Percentiles rank a stretch among this genome's conserved stretches.
phyloP scores from a whole-genome alignment of 257 asterid genomes.

The Sherardia arvensis region DNA sequence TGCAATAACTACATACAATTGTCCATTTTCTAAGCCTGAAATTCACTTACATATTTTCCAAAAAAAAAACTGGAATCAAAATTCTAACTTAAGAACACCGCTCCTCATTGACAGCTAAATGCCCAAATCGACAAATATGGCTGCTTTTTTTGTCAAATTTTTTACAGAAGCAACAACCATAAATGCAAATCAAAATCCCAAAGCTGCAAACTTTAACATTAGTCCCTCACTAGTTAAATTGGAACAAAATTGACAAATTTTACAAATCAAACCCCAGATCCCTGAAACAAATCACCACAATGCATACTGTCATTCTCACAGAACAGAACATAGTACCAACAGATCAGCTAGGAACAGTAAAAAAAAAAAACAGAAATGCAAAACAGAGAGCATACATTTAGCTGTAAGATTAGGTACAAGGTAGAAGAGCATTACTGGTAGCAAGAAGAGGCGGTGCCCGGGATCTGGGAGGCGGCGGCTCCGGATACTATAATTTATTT shows the following conservation, averaged over 20 bases:
- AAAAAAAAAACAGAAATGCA: no score
- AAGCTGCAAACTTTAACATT: not conserved
- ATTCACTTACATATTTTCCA: not conserved
- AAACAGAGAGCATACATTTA: not conserved
- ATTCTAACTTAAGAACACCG: not conserved
- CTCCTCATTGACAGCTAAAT: no score
- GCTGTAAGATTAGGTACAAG: no score
- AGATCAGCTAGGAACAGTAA: not conserved
- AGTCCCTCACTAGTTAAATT: not conserved
- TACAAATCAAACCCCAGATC: not conserved
- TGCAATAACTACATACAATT: no score
- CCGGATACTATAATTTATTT: not conserved
- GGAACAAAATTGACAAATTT: not conserved
- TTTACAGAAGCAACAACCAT: not conserved
- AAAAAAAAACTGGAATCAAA: not conserved
- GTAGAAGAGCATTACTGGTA: constrained; percentile 5
- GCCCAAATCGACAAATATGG: not conserved
- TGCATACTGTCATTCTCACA: not conserved
- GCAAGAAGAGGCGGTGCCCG: not conserved
- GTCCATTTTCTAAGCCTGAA: no score
- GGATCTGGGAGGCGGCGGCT: not conserved
- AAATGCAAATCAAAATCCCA: not conserved
- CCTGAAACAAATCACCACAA: not conserved
- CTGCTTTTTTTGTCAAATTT: not conserved
- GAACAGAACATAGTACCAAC: not conserved